These are phyloP conservation scores for Mrakia hoshinonis DNA, from an alignment of 768 basidiomycete species.

Conservation along the genomic window DNA sequence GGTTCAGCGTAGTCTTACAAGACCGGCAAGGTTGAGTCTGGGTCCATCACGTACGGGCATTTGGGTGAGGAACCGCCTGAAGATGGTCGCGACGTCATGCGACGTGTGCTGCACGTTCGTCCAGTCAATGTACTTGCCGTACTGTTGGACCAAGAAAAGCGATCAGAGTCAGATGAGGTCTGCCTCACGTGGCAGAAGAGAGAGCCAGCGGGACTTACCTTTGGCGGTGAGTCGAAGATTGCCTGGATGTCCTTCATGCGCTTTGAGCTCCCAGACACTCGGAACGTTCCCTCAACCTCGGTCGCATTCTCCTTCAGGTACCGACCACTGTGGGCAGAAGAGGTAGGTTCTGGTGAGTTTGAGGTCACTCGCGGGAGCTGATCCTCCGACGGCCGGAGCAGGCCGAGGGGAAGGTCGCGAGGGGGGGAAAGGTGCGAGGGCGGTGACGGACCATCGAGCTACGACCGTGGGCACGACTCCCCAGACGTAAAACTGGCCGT, in stretches of 20 bases:
- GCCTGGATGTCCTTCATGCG: conserved; percentile 93
- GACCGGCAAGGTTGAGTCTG: no score
- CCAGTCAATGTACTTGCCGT: conserved; percentile 90
- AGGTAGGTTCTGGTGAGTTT: background rate
- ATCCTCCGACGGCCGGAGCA: conserved; percentile 13
- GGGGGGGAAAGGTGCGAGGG: background rate
- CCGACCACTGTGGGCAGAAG: conserved; percentile 55
- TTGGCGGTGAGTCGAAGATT: conserved; percentile 77
- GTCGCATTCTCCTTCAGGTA: conserved; percentile 95
- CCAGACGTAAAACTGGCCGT: conserved; percentile 79
- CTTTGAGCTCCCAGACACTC: conserved; percentile 88
- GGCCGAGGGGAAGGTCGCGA: background rate
- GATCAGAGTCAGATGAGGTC: background rate
- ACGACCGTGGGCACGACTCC: conserved; percentile 83
- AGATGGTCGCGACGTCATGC: conserved; percentile 94
- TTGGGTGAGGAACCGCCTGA: conserved; percentile 86
- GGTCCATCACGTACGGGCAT: conserved; percentile 86
- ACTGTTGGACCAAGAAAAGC: conserved; percentile 47
- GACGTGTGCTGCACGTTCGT: conserved; percentile 57
- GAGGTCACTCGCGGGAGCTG: background rate
- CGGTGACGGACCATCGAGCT: conserved; percentile 71
- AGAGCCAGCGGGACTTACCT: conserved; percentile 46
- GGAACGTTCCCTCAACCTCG: conserved; percentile 85
- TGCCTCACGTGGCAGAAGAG: background rate
- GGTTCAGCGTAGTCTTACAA: background rate